Evolutionary conservation across 495 filamentous ascomycete species (phyloP).

Genomic region (Talaromyces wortmannii): DNA sequence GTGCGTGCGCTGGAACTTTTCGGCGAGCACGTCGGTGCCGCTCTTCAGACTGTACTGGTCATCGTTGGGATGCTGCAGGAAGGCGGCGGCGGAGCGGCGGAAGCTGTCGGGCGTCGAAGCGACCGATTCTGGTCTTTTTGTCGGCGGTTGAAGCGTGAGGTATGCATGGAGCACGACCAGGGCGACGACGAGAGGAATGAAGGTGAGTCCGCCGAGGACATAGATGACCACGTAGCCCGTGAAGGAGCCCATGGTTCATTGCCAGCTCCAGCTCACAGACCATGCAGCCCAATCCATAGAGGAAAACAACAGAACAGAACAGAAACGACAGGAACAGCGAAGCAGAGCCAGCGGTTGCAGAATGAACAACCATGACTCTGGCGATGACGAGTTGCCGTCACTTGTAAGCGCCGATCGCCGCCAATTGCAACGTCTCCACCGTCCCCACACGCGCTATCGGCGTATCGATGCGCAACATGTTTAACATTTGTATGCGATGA

Average conservation of each 20-base stretch:
- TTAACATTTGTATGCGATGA: no score
- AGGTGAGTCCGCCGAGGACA: conserved; percentile 83
- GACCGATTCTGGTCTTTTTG: conserved; percentile 1
- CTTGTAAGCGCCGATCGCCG: no score
- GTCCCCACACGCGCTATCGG: no score
- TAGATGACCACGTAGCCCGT: conserved; percentile 67
- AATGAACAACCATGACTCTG: no score
- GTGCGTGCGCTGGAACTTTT: conserved; percentile 49
- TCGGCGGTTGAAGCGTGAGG: conserved; percentile 51
- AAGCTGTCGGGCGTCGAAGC: conserved; percentile 31
- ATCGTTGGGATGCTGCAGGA: conserved; percentile 26
- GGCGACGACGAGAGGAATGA: conserved; percentile 69
- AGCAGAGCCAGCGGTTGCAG: no score
- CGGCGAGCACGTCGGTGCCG: conserved; percentile 40
- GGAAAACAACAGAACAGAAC: neutral
- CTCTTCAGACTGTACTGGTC: conserved; percentile 44
- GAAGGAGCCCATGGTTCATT: conserved; percentile 55
- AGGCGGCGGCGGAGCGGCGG: conserved; percentile 12
- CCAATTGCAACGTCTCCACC: no score
- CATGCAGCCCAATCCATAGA: conserved; percentile 6
- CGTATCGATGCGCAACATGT: no score
- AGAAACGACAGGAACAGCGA: no score
- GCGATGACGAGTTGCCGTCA: no score
- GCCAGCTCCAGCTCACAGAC: neutral
- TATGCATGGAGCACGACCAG: conserved; percentile 61